phyloP scores from a whole-genome alignment of 2,329 filamentous ascomycete species.

The Claviceps sorghi region DNA sequence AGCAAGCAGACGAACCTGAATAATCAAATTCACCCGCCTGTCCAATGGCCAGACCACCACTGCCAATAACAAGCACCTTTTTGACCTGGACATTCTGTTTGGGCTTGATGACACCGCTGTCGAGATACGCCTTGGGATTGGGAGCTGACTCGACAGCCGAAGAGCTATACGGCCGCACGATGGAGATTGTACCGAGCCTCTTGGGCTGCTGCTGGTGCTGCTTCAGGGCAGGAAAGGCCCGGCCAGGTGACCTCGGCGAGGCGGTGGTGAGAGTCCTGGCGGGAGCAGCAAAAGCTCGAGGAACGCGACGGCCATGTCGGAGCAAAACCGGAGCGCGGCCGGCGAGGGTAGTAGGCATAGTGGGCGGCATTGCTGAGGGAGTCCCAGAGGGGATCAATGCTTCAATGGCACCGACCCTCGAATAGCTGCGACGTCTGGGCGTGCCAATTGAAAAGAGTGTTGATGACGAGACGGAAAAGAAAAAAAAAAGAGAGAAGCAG shows the following conservation, averaged over 20 bases:
- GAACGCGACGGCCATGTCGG: slow-evolving; percentile 37
- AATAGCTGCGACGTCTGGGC: slow-evolving; percentile 18
- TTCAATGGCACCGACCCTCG: slow-evolving; percentile 20
- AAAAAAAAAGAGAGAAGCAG: background rate
- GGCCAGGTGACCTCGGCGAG: slow-evolving; percentile 18
- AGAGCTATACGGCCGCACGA: slow-evolving; percentile 26
- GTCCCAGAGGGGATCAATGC: slow-evolving; percentile 21
- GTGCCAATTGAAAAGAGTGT: slow-evolving; percentile 19
- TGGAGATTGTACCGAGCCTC: slow-evolving; percentile 33
- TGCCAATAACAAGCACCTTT: slow-evolving; percentile 93
- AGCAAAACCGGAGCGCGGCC: slow-evolving; percentile 44
- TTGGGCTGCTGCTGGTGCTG: slow-evolving; percentile 18
- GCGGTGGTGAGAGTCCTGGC: slow-evolving; percentile 29
- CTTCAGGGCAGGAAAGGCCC: slow-evolving; percentile 18
- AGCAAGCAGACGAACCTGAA: slow-evolving; percentile 51
- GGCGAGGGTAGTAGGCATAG: slow-evolving; percentile 29
- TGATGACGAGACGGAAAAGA: background rate
- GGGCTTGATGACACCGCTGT: slow-evolving; percentile 74
- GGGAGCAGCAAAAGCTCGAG: slow-evolving; percentile 27
- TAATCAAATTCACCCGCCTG: slow-evolving; percentile 98
- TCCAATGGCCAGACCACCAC: slow-evolving; percentile 88
- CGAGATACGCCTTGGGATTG: slow-evolving; percentile 72
- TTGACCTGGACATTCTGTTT: slow-evolving; percentile 75
- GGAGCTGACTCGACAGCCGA: slow-evolving; percentile 52
- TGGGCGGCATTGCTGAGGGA: slow-evolving; percentile 23